These are phyloP conservation scores for Dendrobium catenatum DNA, from an alignment of 106 monocot genomes.

Conservation along the genomic window DNA sequence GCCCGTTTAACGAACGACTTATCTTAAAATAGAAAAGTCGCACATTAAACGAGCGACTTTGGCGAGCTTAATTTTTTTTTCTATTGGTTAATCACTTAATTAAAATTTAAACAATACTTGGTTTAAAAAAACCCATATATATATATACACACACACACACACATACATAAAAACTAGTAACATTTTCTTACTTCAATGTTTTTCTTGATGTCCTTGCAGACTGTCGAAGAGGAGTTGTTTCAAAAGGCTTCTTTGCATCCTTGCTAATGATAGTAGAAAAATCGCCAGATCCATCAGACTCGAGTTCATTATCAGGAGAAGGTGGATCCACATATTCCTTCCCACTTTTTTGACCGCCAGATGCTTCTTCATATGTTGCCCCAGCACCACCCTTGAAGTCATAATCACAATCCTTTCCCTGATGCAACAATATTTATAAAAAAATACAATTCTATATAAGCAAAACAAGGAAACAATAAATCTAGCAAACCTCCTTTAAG, in stretches of 20 bases:
- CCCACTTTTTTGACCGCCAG: constrained; percentile 16
- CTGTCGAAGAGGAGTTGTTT: constrained; percentile 57
- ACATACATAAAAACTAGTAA: constrained; percentile 5
- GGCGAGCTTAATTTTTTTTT: too few species aligned
- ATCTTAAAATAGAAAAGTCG: too few species aligned
- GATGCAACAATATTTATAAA: neutral
- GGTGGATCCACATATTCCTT: constrained; percentile 39
- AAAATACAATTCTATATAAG: neutral
- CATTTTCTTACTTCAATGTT: constrained; percentile 43
- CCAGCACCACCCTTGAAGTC: constrained; percentile 96
- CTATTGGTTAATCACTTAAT: too few species aligned
- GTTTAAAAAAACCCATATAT: too few species aligned
- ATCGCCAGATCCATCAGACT: constrained; percentile 35
- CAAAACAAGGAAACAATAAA: neutral
- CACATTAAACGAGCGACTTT: too few species aligned
- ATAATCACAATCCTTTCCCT: constrained; percentile 43
- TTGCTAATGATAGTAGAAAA: constrained; percentile 19
- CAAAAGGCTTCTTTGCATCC: constrained; percentile 7
- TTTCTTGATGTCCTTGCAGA: constrained; percentile 72
- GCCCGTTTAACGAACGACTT: too few species aligned
- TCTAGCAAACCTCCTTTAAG: constrained; percentile 33
- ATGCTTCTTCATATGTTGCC: constrained; percentile 32
- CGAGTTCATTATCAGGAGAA: constrained; percentile 31
- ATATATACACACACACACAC: too few species aligned
- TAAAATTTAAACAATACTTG: too few species aligned